These are phyloP conservation scores for Sporobolomyces phaffii DNA, from an alignment of 768 basidiomycete genomes.

Conservation along the genomic window DNA sequence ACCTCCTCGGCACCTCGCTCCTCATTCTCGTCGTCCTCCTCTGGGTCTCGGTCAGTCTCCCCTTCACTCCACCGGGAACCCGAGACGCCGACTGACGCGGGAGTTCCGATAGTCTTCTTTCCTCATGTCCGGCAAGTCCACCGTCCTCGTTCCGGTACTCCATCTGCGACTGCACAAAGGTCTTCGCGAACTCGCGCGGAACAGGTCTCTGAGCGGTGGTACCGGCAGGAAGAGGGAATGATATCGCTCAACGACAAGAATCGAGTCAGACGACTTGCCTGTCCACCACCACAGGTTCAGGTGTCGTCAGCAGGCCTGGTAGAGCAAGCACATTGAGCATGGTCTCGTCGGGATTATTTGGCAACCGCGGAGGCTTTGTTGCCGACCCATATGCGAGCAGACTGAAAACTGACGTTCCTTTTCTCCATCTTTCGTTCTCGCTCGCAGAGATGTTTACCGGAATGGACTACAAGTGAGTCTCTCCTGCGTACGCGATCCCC, in stretches of 20 bases:
- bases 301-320: too few species aligned
- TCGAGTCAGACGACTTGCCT: not conserved
- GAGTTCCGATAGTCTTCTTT: constrained; percentile 23
- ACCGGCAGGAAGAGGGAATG: too few species aligned
- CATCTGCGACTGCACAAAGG: too few species aligned
- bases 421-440: not conserved
- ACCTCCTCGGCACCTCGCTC: constrained; percentile 60
- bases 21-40: constrained; percentile 62
- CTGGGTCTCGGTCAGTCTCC: constrained; percentile 22
- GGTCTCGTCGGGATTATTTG: too few species aligned
- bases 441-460: constrained; percentile 77
- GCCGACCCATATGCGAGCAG: not conserved
- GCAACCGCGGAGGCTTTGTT: too few species aligned
- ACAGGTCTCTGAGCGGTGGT: too few species aligned
- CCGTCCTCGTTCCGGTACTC: too few species aligned
- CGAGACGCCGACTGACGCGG: not conserved
- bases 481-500: too few species aligned
- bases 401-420: not conserved
- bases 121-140: constrained; percentile 28
- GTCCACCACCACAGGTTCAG: too few species aligned
- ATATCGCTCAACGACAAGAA: not conserved
- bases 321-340: too few species aligned
- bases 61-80: too few species aligned
- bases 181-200: too few species aligned
- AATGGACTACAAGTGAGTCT: constrained; percentile 31